Evolutionary conservation across 129 eudicot species (phyloP).

Genomic region (Flaveria ramosissima): DNA sequence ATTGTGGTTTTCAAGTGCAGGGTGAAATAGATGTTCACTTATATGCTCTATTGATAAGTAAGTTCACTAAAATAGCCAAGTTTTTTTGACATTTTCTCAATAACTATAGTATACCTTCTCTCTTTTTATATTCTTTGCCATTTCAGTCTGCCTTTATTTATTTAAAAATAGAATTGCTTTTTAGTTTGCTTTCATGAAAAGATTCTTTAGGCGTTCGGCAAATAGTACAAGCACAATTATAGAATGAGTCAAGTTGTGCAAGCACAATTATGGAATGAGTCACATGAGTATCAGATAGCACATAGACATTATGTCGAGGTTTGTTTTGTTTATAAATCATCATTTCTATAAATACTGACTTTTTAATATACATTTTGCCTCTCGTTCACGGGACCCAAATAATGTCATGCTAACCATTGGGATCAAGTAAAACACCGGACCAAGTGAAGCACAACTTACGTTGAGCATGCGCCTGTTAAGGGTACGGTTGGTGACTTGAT

Average conservation of each 20-base stretch:
- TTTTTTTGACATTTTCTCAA: too few relatives aligned
- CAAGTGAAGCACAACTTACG: not conserved
- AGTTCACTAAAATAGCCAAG: not conserved
- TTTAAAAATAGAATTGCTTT: too few relatives aligned
- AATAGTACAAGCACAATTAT: too few relatives aligned
- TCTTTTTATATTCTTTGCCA: too few relatives aligned
- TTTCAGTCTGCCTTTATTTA: too few relatives aligned
- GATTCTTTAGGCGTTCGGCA: too few relatives aligned
- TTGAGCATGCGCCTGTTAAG: not conserved
- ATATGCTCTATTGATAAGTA: not conserved
- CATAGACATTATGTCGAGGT: not conserved
- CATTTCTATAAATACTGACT: not conserved
- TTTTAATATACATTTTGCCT: not conserved
- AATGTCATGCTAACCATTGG: not conserved
- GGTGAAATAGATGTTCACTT: constrained; percentile 1
- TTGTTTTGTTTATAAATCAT: not conserved
- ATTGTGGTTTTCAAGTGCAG: not conserved
- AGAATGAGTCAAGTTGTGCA: too few relatives aligned
- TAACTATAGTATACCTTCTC: too few relatives aligned
- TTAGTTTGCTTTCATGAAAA: too few relatives aligned
- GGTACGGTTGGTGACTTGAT: not conserved
- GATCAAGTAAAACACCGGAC: not conserved
- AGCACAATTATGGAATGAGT: too few relatives aligned
- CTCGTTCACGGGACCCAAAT: not conserved
- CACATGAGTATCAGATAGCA: too few relatives aligned